These are phyloP conservation scores for Phylloporus gajari DNA, from an alignment of 1,284 basidiomycete genomes.

Conservation along the genomic window DNA sequence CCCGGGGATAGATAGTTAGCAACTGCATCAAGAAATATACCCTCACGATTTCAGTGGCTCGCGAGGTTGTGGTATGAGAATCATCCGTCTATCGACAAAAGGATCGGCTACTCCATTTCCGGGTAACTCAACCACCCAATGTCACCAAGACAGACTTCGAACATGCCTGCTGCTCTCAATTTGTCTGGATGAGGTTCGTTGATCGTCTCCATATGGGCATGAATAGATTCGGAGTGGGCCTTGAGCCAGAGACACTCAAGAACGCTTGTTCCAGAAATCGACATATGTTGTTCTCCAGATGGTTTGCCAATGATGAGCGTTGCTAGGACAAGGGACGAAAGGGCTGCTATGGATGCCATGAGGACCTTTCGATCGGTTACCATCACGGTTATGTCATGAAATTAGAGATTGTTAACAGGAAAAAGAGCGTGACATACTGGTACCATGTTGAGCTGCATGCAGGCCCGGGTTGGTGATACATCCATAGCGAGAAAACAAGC, in stretches of 20 bases:
- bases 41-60: no score
- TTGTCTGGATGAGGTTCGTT: background rate
- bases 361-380: background rate
- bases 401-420: no score
- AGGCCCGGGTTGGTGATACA: no score
- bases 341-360: background rate
- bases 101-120: background rate
- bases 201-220: background rate
- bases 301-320: background rate
- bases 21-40: no score
- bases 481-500: no score
- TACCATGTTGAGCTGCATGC: background rate
- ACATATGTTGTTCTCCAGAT: background rate
- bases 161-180: slow-evolving; percentile 1
- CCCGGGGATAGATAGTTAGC: no score
- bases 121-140: background rate
- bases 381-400: no score
- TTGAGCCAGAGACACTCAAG: no score
- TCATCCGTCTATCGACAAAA: background rate
- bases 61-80: no score
- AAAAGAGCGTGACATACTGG: slow-evolving; percentile 1
- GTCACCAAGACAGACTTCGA: background rate
- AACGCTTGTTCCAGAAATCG: no score
- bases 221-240: background rate
- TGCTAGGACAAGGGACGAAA: background rate